Evolutionary conservation across 306 rosid genomes (phyloP).

Genomic region (Glycyrrhiza uralensis): DNA sequence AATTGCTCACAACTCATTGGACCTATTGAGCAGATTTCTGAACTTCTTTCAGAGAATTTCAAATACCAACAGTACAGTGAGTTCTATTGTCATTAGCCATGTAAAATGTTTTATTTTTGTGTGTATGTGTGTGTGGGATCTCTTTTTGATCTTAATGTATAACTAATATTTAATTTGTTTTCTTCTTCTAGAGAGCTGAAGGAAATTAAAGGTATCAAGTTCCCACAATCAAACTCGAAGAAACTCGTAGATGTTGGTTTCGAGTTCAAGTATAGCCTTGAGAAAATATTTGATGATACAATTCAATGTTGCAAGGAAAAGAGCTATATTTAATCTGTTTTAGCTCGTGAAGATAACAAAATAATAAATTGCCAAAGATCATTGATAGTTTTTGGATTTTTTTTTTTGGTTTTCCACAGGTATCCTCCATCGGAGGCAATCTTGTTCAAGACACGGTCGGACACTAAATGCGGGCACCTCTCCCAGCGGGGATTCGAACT

Average conservation of each 20-base stretch:
- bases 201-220: constrained; percentile 20
- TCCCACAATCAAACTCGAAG: constrained; percentile 34
- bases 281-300: constrained; percentile 46
- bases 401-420: no score
- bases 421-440: no score
- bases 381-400: no score
- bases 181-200: constrained; percentile 34
- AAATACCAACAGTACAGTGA: constrained; percentile 54
- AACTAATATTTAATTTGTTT: not conserved
- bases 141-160: not conserved
- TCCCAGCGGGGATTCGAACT: no score
- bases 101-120: not conserved
- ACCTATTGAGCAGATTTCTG: constrained; percentile 26
- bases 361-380: not conserved
- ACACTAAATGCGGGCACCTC: no score
- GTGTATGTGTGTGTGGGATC: not conserved
- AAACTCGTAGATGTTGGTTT: constrained; percentile 55
- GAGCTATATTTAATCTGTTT: constrained; percentile 14
- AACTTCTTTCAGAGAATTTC: constrained; percentile 36
- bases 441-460: no score
- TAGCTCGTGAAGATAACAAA: not conserved
- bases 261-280: constrained; percentile 40
- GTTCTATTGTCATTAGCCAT: constrained; percentile 13
- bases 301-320: constrained; percentile 34
- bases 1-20: constrained; percentile 46